These are phyloP conservation scores for Aspergillus calidoustus DNA, from an alignment of 2,329 filamentous ascomycete species.

Conservation along the genomic window DNA sequence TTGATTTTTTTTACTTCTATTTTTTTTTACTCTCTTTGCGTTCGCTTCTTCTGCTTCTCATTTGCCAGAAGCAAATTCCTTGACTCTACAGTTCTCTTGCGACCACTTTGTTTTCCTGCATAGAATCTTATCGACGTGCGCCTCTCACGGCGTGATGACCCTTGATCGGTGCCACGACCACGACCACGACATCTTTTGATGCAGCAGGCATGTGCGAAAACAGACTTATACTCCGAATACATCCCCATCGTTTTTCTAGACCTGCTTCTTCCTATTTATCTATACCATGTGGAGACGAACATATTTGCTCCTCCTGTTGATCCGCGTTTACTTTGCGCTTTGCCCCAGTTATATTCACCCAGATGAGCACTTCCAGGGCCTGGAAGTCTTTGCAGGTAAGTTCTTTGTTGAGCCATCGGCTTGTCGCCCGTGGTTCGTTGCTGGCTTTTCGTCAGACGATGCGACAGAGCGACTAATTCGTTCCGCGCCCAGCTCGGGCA, in stretches of 20 bases:
- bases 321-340: constrained; percentile 91
- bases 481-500: not conserved
- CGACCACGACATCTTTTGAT: constrained; percentile 1
- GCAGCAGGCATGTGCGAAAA: constrained; percentile 21
- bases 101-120: not conserved
- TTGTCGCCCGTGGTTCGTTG: not conserved
- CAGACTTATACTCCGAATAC: constrained; percentile 10
- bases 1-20: too few relatives aligned
- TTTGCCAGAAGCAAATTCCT: not conserved
- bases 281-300: constrained; percentile 83
- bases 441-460: constrained; percentile 6
- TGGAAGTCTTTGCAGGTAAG: constrained; percentile 94
- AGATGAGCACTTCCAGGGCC: constrained; percentile 98
- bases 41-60: constrained; percentile 1
- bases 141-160: constrained; percentile 16
- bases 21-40: not conserved
- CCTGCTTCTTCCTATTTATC: constrained; percentile 21
- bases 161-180: constrained; percentile 13
- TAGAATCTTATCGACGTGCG: not conserved
- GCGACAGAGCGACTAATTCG: constrained; percentile 12
- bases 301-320: constrained; percentile 81
- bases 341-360: constrained; percentile 96
- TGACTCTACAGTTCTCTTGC: not conserved
- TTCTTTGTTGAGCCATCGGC: constrained; percentile 23
- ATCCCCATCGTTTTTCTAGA: constrained; percentile 8